A percentile compares a stretch with the other conserved stretches of the same genome.
phyloP scores from a whole-genome alignment of 192 early-diverging fungal species.

The Pilaira anomala region DNA sequence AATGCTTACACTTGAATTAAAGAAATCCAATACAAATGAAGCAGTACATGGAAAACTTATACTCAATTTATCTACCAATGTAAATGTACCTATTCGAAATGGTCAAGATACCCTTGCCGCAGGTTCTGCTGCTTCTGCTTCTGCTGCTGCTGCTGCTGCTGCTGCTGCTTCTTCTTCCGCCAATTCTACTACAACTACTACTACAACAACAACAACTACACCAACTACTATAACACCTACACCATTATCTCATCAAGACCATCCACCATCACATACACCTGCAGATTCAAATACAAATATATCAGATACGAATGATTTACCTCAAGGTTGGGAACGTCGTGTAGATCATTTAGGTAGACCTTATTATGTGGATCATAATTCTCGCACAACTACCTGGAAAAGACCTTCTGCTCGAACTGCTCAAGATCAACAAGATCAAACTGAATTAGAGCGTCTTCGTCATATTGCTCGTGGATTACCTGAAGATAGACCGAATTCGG shows the following conservation, averaged over 20 bases:
- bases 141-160: background rate
- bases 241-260: background rate
- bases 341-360: constrained; percentile 86
- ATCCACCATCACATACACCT: background rate
- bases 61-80: constrained; percentile 66
- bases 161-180: too few relatives aligned
- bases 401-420: constrained; percentile 40
- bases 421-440: constrained; percentile 50
- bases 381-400: constrained; percentile 91
- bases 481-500: constrained; percentile 44
- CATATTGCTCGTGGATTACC: constrained; percentile 82
- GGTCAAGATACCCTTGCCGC: constrained; percentile 13
- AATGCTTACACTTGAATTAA: constrained; percentile 86
- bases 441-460: constrained; percentile 68
- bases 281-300: background rate
- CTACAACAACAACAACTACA: constrained; percentile 2
- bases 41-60: constrained; percentile 86
- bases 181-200: background rate
- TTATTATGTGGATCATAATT: constrained; percentile 98
- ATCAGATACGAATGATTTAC: constrained; percentile 18
- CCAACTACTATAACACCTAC: background rate
- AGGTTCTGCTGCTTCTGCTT: background rate
- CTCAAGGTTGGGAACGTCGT: constrained; percentile 82
- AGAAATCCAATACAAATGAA: constrained; percentile 79
- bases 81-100: constrained; percentile 38